phyloP scores from a whole-genome alignment of 2,329 filamentous ascomycete species.

The Cladorrhinum sp. region DNA sequence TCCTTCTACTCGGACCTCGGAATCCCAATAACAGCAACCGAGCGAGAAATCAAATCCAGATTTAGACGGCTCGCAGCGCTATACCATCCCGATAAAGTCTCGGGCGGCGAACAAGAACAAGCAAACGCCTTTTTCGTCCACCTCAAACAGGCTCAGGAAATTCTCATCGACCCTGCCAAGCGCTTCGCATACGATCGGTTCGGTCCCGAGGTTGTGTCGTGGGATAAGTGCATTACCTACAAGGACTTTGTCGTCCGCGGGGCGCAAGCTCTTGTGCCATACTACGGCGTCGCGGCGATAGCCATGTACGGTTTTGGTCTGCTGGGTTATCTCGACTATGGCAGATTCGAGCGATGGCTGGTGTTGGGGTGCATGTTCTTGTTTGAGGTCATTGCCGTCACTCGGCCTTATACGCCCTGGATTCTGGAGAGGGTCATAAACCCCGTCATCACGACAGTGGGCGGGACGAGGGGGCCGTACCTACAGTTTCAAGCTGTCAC shows the following conservation, averaged over 20 bases:
- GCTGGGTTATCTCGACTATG: slow-evolving; percentile 66
- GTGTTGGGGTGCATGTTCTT: slow-evolving; percentile 50
- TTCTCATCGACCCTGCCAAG: slow-evolving; percentile 69
- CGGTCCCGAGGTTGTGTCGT: slow-evolving; percentile 63
- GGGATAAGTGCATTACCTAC: slow-evolving; percentile 59
- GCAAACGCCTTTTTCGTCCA: slow-evolving; percentile 65
- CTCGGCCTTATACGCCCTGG: slow-evolving; percentile 50
- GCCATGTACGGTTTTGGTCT: slow-evolving; percentile 60
- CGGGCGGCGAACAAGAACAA: slow-evolving; percentile 29
- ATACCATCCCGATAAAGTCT: slow-evolving; percentile 82
- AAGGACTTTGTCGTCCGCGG: slow-evolving; percentile 71
- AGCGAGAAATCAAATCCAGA: slow-evolving; percentile 75
- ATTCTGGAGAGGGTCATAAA: slow-evolving; percentile 35
- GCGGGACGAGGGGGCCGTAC: slow-evolving; percentile 53
- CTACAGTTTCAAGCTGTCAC: slow-evolving; percentile 82
- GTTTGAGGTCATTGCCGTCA: slow-evolving; percentile 57
- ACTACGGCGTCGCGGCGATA: slow-evolving; percentile 57
- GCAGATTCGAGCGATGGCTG: slow-evolving; percentile 64
- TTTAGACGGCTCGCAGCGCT: slow-evolving; percentile 73
- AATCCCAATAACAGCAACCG: slow-evolving; percentile 63
- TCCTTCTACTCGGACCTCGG: slow-evolving; percentile 77
- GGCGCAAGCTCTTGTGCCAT: slow-evolving; percentile 52
- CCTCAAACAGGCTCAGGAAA: slow-evolving; percentile 80
- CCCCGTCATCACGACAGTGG: slow-evolving; percentile 35
- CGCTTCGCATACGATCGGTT: slow-evolving; percentile 90